These are phyloP conservation scores for Elongisporangium undulatum DNA, from an alignment of 352 stramenopile genomes.

Conservation along the genomic window DNA sequence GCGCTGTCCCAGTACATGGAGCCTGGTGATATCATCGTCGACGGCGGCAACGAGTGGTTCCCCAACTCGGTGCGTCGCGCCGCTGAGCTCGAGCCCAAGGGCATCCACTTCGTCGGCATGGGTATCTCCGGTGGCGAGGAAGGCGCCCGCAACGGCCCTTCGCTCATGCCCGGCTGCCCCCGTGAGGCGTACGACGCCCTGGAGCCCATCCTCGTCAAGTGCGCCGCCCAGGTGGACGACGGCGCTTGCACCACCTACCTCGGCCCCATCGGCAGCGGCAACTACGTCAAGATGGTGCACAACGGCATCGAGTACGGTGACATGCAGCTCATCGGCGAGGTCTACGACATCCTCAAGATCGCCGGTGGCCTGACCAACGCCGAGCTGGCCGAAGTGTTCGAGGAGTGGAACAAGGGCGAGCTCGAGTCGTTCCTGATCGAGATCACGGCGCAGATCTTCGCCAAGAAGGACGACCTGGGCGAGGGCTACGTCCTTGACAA, in stretches of 20 bases:
- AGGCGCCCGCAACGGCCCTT: slow-evolving; percentile 96
- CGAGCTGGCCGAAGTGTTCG: slow-evolving; percentile 92
- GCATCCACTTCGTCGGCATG: slow-evolving; percentile 98
- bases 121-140: slow-evolving; percentile 98
- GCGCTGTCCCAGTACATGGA: slow-evolving; percentile 87
- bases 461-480: slow-evolving; percentile 95
- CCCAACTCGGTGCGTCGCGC: slow-evolving; percentile 94
- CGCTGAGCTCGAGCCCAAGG: slow-evolving; percentile 91
- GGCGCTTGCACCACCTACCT: slow-evolving; percentile 97
- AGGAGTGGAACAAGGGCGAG: slow-evolving; percentile 97
- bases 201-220: slow-evolving; percentile 97
- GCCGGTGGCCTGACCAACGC: slow-evolving; percentile 88
- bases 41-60: slow-evolving; percentile 99
- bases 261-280: slow-evolving; percentile 93
- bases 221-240: slow-evolving; percentile 93
- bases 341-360: slow-evolving; percentile 97
- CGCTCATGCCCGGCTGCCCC: slow-evolving; percentile 97
- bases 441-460: slow-evolving; percentile 97
- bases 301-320: slow-evolving; percentile 99
- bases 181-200: slow-evolving; percentile 95
- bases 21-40: slow-evolving; percentile 96
- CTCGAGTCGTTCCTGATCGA: slow-evolving; percentile 98
- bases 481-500: slow-evolving; percentile 92
- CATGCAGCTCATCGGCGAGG: slow-evolving; percentile 99
- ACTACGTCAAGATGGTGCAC: slow-evolving; percentile 99